phyloP scores from a whole-genome alignment of 257 asterid species.

The Solanum etuberosum region DNA sequence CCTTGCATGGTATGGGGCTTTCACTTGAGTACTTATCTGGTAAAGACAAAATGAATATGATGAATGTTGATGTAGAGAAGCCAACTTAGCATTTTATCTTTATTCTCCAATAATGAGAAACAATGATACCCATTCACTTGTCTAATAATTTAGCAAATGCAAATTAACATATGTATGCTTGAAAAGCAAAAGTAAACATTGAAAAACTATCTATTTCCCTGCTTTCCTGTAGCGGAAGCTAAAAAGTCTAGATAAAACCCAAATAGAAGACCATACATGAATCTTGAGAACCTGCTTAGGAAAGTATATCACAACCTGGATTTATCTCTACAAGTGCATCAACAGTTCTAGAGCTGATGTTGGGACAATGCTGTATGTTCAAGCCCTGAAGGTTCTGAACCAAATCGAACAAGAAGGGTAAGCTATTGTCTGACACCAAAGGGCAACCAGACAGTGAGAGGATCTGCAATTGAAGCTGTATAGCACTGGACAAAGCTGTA shows the following conservation, averaged over 20 bases:
- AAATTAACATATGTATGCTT: neutral
- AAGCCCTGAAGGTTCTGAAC: slow-evolving; percentile 46
- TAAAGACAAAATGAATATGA: neutral
- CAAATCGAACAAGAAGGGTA: slow-evolving; percentile 33
- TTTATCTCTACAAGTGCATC: slow-evolving; percentile 33
- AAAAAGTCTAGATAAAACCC: neutral
- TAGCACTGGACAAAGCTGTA: slow-evolving; percentile 36
- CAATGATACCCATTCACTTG: neutral
- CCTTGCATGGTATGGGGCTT: neutral
- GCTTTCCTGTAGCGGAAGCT: neutral
- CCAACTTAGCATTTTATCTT: neutral
- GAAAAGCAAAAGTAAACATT: neutral
- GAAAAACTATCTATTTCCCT: neutral
- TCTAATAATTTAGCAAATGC: neutral
- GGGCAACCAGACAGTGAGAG: slow-evolving; percentile 50
- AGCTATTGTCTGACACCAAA: slow-evolving; percentile 35
- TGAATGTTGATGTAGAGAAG: neutral
- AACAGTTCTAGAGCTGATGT: slow-evolving; percentile 27
- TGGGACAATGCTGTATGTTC: slow-evolving; percentile 54
- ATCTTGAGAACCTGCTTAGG: neutral
- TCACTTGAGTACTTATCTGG: neutral
- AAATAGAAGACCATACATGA: neutral
- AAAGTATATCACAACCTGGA: slow-evolving; percentile 69
- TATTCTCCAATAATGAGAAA: neutral
- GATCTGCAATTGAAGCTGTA: slow-evolving; percentile 36